Conservation (phyloP, 805 yeast species). For the Yamadazyma ubonensis region DNA sequence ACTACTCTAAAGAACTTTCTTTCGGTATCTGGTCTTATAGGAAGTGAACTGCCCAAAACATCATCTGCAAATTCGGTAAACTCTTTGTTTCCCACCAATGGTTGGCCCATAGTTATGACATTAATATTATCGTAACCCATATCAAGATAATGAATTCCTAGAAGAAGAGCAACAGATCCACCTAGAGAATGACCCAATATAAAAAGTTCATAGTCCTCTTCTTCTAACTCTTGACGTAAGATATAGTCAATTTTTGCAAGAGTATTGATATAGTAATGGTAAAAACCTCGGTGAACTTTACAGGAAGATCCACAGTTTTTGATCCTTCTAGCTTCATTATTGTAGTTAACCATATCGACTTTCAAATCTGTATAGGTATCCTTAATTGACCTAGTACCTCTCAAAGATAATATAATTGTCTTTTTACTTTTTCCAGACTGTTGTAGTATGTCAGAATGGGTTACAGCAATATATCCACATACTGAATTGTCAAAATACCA, state of each 20-base stretch:
- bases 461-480: constrained; percentile 39
- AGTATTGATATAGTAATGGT: constrained; percentile 28
- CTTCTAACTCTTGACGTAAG: constrained; percentile 21
- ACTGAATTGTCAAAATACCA: constrained; percentile 41
- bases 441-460: constrained; percentile 26
- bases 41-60: constrained; percentile 28
- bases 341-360: constrained; percentile 33
- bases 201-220: constrained; percentile 22
- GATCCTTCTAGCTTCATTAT: constrained; percentile 21
- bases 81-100: constrained; percentile 40
- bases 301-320: constrained; percentile 33
- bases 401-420: constrained; percentile 33
- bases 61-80: constrained; percentile 37
- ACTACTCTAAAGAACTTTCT: constrained; percentile 25
- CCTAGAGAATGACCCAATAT: constrained; percentile 40
- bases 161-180: constrained; percentile 39
- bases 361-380: constrained; percentile 42
- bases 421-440: constrained; percentile 16
- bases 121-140: constrained; percentile 30
- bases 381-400: constrained; percentile 44
- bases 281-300: constrained; percentile 40
- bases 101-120: constrained; percentile 46
- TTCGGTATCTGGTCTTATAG: constrained; percentile 19
- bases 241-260: constrained; percentile 24
- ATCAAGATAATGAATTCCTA: constrained; percentile 37